A percentile compares a stretch with the other conserved stretches of the same genome.
These are phyloP conservation scores for Rutstroemia sp. DNA, from an alignment of 2,329 filamentous ascomycete genomes.

Conservation along the genomic window DNA sequence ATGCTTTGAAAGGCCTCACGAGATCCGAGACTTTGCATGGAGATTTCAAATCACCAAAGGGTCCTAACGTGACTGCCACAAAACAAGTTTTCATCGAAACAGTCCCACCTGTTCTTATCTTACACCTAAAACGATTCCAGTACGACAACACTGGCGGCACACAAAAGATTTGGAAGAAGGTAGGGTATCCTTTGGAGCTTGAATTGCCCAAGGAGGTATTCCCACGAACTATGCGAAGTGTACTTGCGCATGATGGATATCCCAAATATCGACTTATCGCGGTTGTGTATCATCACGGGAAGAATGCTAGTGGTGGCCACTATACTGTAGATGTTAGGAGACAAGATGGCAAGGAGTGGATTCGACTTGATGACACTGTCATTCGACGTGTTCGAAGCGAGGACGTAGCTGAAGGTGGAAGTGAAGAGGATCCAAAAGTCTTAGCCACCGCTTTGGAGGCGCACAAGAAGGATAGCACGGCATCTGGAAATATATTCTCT, in stretches of 20 bases:
- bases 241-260: constrained; percentile 58
- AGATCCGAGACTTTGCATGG: constrained; percentile 78
- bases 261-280: constrained; percentile 82
- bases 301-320: constrained; percentile 90
- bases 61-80: constrained; percentile 68
- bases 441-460: constrained; percentile 59
- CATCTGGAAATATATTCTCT: constrained; percentile 67
- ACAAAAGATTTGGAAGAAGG: constrained; percentile 97
- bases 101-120: constrained; percentile 81
- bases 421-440: constrained; percentile 68
- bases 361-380: constrained; percentile 88
- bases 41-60: constrained; percentile 73
- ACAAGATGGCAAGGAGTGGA: constrained; percentile 93
- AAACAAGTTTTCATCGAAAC: constrained; percentile 95
- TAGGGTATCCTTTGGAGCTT: constrained; percentile 89
- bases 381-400: constrained; percentile 79
- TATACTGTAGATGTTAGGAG: constrained; percentile 96
- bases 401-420: constrained; percentile 80
- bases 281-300: constrained; percentile 96
- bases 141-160: constrained; percentile 84
- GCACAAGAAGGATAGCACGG: constrained; percentile 48
- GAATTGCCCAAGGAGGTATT: constrained; percentile 90
- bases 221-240: constrained; percentile 61
- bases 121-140: constrained; percentile 96
- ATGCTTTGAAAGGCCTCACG: constrained; percentile 80